phyloP scores from a whole-genome alignment of 2,329 filamentous ascomycete genomes.

The Colletotrichum echinochloae region DNA sequence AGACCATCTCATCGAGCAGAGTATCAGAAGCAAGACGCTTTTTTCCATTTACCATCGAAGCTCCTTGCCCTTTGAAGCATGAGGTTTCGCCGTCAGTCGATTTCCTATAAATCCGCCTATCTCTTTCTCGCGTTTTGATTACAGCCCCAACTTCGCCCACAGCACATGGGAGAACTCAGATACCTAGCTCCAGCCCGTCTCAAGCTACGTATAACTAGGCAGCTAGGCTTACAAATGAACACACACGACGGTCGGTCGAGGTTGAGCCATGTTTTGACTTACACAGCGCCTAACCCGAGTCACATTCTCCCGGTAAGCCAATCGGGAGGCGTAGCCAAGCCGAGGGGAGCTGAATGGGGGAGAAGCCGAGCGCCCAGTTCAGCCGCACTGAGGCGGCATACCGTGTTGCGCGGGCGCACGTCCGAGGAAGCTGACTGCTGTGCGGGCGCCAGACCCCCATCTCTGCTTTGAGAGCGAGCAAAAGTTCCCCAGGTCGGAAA shows the following conservation, averaged over 20 bases:
- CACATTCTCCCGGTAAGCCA: constrained; percentile 6
- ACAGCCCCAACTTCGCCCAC: not conserved
- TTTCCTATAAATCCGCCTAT: not conserved
- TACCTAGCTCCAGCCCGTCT: not conserved
- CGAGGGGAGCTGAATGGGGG: constrained; percentile 10
- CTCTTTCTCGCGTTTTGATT: not conserved
- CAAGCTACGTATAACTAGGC: not conserved
- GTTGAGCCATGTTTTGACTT: constrained; percentile 15
- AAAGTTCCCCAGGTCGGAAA: constrained; percentile 7
- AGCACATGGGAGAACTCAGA: constrained; percentile 1
- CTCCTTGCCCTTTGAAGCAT: not conserved
- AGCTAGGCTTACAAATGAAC: constrained; percentile 1
- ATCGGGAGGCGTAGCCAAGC: constrained; percentile 17
- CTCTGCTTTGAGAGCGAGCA: constrained; percentile 8
- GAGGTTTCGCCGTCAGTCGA: not conserved
- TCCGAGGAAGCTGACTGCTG: not conserved
- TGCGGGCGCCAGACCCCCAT: constrained; percentile 21
- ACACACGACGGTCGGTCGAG: not conserved
- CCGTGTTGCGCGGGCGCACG: not conserved
- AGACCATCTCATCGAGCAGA: not conserved
- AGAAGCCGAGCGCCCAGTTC: constrained; percentile 9
- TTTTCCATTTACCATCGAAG: not conserved
- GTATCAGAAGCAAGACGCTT: not conserved
- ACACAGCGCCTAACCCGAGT: constrained; percentile 7
- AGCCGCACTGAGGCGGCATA: constrained; percentile 22